Evolutionary conservation across 2,329 filamentous ascomycete genomes (phyloP).

Genomic region (Clonostachys sp.): DNA sequence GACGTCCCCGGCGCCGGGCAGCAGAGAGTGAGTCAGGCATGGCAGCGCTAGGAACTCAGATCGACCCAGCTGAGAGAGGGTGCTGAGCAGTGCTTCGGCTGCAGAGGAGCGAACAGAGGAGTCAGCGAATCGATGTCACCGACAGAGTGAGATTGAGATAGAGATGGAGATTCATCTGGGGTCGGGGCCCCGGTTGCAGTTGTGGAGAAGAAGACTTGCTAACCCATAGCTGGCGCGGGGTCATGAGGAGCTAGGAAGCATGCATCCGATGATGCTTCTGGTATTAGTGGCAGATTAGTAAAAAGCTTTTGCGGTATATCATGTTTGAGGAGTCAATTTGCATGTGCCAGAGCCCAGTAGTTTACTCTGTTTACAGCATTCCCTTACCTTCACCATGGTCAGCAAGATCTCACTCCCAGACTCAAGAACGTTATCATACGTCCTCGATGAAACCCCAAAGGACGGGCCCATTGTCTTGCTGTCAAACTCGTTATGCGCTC

Average conservation of each 20-base stretch:
- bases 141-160: not conserved
- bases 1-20: slow-evolving; percentile 19
- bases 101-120: not conserved
- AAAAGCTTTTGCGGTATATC: too few relatives aligned
- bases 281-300: too few relatives aligned
- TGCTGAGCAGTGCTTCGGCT: not conserved
- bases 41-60: not conserved
- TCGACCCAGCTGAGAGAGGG: not conserved
- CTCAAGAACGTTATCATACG: slow-evolving; percentile 19
- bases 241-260: too few relatives aligned
- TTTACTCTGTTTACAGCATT: not conserved
- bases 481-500: slow-evolving; percentile 31
- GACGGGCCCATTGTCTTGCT: slow-evolving; percentile 26
- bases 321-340: too few relatives aligned
- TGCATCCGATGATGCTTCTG: too few relatives aligned
- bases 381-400: slow-evolving; percentile 1
- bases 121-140: not conserved
- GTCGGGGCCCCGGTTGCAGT: too few relatives aligned
- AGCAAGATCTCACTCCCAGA: slow-evolving; percentile 14
- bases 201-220: too few relatives aligned
- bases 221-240: too few relatives aligned
- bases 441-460: slow-evolving; percentile 13
- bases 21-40: slow-evolving; percentile 8
- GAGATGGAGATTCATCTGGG: not conserved
- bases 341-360: too few relatives aligned